Evolutionary conservation across 345 rosid species (phyloP).

Genomic region (Gynandropsis gynandra): DNA sequence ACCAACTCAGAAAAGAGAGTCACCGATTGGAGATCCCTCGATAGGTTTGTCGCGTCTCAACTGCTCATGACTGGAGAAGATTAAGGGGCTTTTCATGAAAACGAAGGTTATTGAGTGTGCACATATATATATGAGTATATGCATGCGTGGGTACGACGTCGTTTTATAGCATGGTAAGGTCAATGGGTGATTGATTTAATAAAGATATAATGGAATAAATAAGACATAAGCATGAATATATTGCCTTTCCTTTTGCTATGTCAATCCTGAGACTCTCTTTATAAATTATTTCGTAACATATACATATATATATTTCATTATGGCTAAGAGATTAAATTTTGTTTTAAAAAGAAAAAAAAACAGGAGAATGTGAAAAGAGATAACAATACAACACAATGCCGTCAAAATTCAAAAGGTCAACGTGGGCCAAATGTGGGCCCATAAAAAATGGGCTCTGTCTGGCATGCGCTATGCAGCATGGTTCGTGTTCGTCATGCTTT

Average conservation of each 20-base stretch:
- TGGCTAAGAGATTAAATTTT: slow-evolving; percentile 4
- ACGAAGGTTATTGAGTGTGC: too few species aligned
- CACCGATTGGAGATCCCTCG: slow-evolving; percentile 89
- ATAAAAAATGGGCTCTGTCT: slow-evolving; percentile 22
- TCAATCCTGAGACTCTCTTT: too few species aligned
- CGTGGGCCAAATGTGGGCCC: slow-evolving; percentile 19
- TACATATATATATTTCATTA: too few species aligned
- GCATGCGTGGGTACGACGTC: too few species aligned
- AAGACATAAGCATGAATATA: too few species aligned
- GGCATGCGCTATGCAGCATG: slow-evolving; percentile 27
- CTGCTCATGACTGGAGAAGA: slow-evolving; percentile 55
- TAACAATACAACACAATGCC: too few species aligned
- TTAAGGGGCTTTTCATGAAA: slow-evolving; percentile 8
- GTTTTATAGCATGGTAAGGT: too few species aligned
- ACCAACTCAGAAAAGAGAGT: slow-evolving; percentile 32
- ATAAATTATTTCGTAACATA: too few species aligned
- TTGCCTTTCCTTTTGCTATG: too few species aligned
- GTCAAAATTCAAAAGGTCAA: not conserved
- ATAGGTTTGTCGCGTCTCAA: slow-evolving; percentile 95
- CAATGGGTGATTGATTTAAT: too few species aligned
- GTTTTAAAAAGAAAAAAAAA: slow-evolving; percentile 8
- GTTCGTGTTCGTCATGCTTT: slow-evolving; percentile 18
- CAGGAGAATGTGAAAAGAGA: not conserved
- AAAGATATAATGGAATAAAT: too few species aligned
- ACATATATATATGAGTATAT: too few species aligned